A percentile compares a stretch with the other conserved stretches of the same genome.
Evolutionary conservation across 108 stramenopile species (phyloP).

Genomic region (Cyclostephanos tholiformis): DNA sequence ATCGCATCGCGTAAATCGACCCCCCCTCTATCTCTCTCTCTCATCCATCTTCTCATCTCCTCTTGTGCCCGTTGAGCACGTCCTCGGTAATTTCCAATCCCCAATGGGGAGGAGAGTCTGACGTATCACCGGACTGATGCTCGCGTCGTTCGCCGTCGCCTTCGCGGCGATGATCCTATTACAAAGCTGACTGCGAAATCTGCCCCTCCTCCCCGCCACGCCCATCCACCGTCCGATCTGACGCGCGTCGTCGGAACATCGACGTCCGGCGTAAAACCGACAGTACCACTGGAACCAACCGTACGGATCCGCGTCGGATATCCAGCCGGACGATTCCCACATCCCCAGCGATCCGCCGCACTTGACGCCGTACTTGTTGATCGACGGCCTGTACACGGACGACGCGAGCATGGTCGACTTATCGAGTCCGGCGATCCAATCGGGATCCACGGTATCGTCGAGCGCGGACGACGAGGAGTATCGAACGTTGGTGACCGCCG

Average conservation of each 20-base stretch:
- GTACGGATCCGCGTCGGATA: slow-evolving; percentile 88
- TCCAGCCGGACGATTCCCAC: slow-evolving; percentile 94
- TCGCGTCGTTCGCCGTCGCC: slow-evolving; percentile 48
- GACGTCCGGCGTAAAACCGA: slow-evolving; percentile 91
- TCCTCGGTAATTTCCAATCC: slow-evolving; percentile 87
- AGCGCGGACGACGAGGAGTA: slow-evolving; percentile 83
- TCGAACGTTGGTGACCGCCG: slow-evolving; percentile 78
- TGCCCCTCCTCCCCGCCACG: slow-evolving; percentile 84
- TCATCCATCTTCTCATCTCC: slow-evolving; percentile 13
- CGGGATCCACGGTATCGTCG: slow-evolving; percentile 52
- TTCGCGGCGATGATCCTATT: slow-evolving; percentile 86
- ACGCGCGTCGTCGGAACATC: slow-evolving; percentile 83
- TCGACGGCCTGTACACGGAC: slow-evolving; percentile 53
- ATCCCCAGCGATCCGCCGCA: slow-evolving; percentile 94
- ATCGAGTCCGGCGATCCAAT: slow-evolving; percentile 85
- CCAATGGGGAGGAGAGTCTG: slow-evolving; percentile 97
- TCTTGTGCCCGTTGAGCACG: slow-evolving; percentile 67
- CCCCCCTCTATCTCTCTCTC: no score
- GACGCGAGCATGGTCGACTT: slow-evolving; percentile 64
- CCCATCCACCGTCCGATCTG: slow-evolving; percentile 89
- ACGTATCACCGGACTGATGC: slow-evolving; percentile 92
- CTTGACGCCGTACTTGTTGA: slow-evolving; percentile 91
- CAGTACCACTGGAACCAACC: slow-evolving; percentile 99
- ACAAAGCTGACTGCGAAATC: slow-evolving; percentile 92
- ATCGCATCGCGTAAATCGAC: no score